Base-by-base conservation (phyloP, 164 flowering plant genomes). In the Vitis labrusca region DNA sequence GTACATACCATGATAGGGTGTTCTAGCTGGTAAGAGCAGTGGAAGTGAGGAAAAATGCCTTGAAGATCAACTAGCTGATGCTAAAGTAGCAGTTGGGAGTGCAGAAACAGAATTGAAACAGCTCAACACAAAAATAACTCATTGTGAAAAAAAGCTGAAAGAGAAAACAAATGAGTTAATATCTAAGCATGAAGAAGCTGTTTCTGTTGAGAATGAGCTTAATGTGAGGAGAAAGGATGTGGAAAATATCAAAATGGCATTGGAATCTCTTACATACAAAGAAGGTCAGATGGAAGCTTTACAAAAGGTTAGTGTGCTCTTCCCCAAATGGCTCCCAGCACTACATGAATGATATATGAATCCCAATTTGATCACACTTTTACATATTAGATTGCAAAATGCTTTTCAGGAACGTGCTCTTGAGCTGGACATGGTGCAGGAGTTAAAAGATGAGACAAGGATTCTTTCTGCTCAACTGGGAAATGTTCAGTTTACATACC, bases 21-120 rank as follows among this genome's bases (percentile, higher is more conserved):
- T 92, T 2, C 67, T 91, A 49, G 97, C 97, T 73, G 99, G 99
- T 16, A 96, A 96, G 79, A 89, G 91, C 75, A 91, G 92, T 75
- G 97, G 95, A 47, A 77, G 86, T 79, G 97, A 96, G 74, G 97
- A 92, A 60, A 96, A 96, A 79, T 93, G 98, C 81, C 91, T 96
- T 63, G 97, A 96, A 72, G 98, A 96, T 82, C 97, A 93, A 73
- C 78, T 96, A 56, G 84, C 72, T 70, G 99, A 96, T 81, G 97
- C 99, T 67, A 93, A 92, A 75, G 83, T 86, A 55, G 93, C 97
- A 57, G 99, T 91, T 81, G 98, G 99, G 55, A 79, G 52, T 74
- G 85, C 91, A 65, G 97, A 91, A 76, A 91, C 97, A 44, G 98
- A 91, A 68, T 60, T 92, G 72, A 93, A 93, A 73, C 97, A 92